Evolutionary conservation across 345 rosid genomes (phyloP), one percentile per base, ranked within the genome.

Genomic region (Eucalyptus camaldulensis): DNA sequence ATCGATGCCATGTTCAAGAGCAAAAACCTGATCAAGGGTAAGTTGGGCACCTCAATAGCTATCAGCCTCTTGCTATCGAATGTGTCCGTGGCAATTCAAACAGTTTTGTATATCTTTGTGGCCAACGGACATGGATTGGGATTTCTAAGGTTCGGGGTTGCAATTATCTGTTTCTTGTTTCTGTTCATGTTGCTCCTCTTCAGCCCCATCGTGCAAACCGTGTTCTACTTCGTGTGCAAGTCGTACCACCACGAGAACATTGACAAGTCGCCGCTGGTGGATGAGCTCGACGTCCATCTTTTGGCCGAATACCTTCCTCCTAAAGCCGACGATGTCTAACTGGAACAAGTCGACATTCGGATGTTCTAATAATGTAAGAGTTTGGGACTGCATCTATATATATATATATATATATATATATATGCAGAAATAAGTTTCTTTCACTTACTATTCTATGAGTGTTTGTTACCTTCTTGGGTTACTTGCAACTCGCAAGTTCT

Each of bases 171-270:
- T 53, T 90, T 93, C 37, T 50, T 92, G 90, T 21, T 92, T 90
- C 56, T 92, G 80, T 60, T 91, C 81, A 87, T 22, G 69, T 89
- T 92, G 88, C 54, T 93, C 47, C 88, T 94, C 47, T 89, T 92
- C 29, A 92, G 92, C 15, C 92, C 90, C 8, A 95, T 94, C 5
- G 88, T 88, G n/a, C 93, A 95, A 47, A 91, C 97, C 3, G 92
- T 95, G 19, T 69, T 93, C 53, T 95, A 95, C 92, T 93, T 94
- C 13, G 93, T 94, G 11, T 95, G 97, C 91, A 95, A 94, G 89
- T 94, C 96, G 1, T 92, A 92, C 65, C 96, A 95, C 92, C 94
- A 87, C 6, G 89, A 89, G 91, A 80, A 89, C 88, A 87, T 89
- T 10, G 94, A 94, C 86, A 94, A 94, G 86, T 93, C 95, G 33